Base-by-base conservation (phyloP, 768 basidiomycete species). In the Kwoniella mangroviensis region DNA sequence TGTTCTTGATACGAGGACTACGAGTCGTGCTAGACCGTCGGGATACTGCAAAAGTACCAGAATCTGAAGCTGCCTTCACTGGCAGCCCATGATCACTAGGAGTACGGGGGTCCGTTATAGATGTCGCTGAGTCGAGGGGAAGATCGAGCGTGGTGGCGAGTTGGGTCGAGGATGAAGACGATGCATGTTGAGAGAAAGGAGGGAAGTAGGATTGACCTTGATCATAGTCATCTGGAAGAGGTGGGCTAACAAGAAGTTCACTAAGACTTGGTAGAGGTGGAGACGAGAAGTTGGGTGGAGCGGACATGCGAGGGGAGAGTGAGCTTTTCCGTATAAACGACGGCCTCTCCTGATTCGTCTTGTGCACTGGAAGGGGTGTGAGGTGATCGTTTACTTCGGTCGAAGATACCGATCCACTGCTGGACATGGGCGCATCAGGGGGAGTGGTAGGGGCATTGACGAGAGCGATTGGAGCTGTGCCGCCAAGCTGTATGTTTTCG, bases 1-100 rank as follows among this genome's bases (percentile, higher is more conserved):
- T 52, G 41, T 75, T 74, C n/a, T 63, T 65, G 19, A 75, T 58
- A 7, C 66, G 70, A 1, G 73, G 73, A 60, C 58, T 45, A 41
- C 58, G 58, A n/a, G 56, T 62, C 22, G 22, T 54, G n/a, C 51
- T 63, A 4, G 64, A 12, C 3, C 55, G 34, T 9, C 26, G 41
- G 22, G 26, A 6, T 12, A 66, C 42, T 17, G 42, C 52, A 64
- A 57, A 54, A 19, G 63, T 67, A n/a, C 63, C 62, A 0, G 62
- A 55, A 22, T 64, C 59, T 15, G 69, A 66, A 19, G 51, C 49
- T 4, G 71, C 57, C 40, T 67, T 68, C 34, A 28, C 21, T 2
- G 67, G 62, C 13, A 52, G 67, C 13, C 60, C 56, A 22, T 58
- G 22, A 22, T 56, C 53, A 49, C 45, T 58, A 4, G 60, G 54